These are phyloP conservation scores for Fistulina hepatica DNA, from an alignment of 1,284 basidiomycete species.

Conservation along the genomic window DNA sequence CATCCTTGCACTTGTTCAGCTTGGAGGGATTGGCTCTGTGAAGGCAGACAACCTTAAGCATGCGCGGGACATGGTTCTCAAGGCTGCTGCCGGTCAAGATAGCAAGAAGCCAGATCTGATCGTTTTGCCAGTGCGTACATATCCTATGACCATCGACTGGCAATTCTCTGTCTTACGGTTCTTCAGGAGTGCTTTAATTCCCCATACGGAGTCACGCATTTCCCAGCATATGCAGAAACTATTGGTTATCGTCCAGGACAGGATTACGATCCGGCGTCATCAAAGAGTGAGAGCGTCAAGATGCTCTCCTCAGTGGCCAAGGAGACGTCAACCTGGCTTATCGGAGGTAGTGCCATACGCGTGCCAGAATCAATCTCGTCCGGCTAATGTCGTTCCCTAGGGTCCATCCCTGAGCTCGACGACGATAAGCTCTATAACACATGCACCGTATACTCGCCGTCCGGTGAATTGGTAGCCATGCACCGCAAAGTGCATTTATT, in stretches of 20 bases:
- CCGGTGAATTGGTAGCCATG: conserved; percentile 76
- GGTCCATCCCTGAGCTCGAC: conserved; percentile 84
- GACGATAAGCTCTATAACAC: conserved; percentile 84
- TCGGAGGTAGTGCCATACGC: conserved; percentile 59
- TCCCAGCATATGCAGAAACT: conserved; percentile 76
- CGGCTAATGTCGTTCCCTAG: conserved; percentile 28
- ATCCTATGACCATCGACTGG: conserved; percentile 1
- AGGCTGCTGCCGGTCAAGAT: conserved; percentile 42
- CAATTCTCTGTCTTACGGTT: conserved; percentile 5
- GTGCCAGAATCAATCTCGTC: background rate
- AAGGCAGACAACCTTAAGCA: conserved; percentile 71
- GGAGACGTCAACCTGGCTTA: conserved; percentile 75
- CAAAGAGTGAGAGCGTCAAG: conserved; percentile 68
- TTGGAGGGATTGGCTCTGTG: conserved; percentile 57
- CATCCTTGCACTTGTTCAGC: conserved; percentile 78
- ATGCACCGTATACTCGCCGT: conserved; percentile 80
- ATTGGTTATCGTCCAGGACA: conserved; percentile 53
- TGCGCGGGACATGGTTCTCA: conserved; percentile 68
- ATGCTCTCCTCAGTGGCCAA: conserved; percentile 79
- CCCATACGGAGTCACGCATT: conserved; percentile 83
- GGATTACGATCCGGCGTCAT: conserved; percentile 45
- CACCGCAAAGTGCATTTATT: conserved; percentile 97
- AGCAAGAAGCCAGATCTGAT: conserved; percentile 65
- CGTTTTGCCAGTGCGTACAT: conserved; percentile 70
- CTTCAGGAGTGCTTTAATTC: conserved; percentile 96